phyloP scores from a whole-genome alignment of 2,329 filamentous ascomycete species.

The Colletotrichum godetiae region DNA sequence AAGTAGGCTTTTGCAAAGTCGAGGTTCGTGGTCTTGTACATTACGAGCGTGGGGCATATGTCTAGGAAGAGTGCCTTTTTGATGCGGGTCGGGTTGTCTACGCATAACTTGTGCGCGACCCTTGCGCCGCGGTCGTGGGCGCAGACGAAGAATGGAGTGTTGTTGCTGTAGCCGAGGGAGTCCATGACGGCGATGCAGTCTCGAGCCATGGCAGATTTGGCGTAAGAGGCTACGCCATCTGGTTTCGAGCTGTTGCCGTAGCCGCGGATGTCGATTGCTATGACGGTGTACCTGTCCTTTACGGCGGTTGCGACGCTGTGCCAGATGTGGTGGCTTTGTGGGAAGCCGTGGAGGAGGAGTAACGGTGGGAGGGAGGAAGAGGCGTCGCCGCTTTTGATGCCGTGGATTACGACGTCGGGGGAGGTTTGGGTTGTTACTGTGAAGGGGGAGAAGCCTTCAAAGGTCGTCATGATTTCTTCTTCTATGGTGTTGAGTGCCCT shows the following conservation, averaged over 20 bases:
- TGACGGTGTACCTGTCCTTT: conserved; percentile 51
- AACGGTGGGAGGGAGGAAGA: conserved; percentile 48
- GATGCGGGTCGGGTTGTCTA: conserved; percentile 56
- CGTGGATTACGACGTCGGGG: conserved; percentile 55
- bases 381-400: conserved; percentile 48
- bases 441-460: conserved; percentile 52
- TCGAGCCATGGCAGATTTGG: conserved; percentile 60
- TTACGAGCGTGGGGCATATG: conserved; percentile 65
- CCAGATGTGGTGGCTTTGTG: conserved; percentile 65
- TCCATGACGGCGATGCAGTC: conserved; percentile 61
- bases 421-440: conserved; percentile 48
- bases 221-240: conserved; percentile 47
- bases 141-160: conserved; percentile 56
- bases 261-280: conserved; percentile 62
- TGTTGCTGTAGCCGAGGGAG: conserved; percentile 46
- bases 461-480: conserved; percentile 44
- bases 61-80: conserved; percentile 59
- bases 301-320: conserved; percentile 56
- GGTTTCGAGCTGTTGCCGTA: conserved; percentile 64
- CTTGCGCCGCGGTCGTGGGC: conserved; percentile 69
- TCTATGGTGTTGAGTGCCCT: neutral
- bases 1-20: conserved; percentile 62
- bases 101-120: conserved; percentile 64
- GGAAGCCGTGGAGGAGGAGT: conserved; percentile 63
- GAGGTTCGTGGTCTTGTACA: conserved; percentile 58